phyloP scores from a whole-genome alignment of 1,139 yeast genomes.

The Yamadazyma conglobata region DNA sequence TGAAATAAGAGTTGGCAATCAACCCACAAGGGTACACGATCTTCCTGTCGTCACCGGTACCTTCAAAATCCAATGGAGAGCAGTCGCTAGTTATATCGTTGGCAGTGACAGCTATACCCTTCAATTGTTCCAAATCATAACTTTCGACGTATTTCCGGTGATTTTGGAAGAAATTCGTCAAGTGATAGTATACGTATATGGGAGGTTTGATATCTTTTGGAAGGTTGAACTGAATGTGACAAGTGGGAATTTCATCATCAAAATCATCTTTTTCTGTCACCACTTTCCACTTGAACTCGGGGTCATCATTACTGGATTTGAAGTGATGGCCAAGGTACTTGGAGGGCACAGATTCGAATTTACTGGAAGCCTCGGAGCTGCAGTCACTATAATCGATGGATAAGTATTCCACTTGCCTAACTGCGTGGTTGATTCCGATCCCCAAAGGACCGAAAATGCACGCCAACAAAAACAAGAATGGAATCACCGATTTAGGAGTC shows the following conservation, averaged over 20 bases:
- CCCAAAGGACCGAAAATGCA: conserved; percentile 76
- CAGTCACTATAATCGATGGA: conserved; percentile 61
- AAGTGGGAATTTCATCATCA: conserved; percentile 39
- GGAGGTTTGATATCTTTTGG: conserved; percentile 60
- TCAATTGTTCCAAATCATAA: conserved; percentile 60
- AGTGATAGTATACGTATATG: conserved; percentile 61
- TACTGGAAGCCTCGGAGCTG: conserved; percentile 31
- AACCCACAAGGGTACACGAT: conserved; percentile 85
- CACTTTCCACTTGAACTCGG: conserved; percentile 55
- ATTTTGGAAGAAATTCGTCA: conserved; percentile 74
- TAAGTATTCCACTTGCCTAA: conserved; percentile 57
- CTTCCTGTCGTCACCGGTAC: conserved; percentile 33
- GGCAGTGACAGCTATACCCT: conserved; percentile 54
- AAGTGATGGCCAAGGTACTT: conserved; percentile 56
- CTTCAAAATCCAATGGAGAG: conserved; percentile 48
- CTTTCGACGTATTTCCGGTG: conserved; percentile 76
- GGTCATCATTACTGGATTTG: conserved; percentile 35
- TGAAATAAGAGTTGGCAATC: conserved; percentile 89
- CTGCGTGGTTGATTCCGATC: conserved; percentile 57
- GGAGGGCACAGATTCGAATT: conserved; percentile 45
- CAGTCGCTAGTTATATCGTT: conserved; percentile 52
- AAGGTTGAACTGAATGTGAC: conserved; percentile 56
- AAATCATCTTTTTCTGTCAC: conserved; percentile 29
- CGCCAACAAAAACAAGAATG: conserved; percentile 57
- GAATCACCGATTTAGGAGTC: conserved; percentile 73